Evolutionary conservation across 1,284 basidiomycete species (phyloP).

Genomic region (Sphaerobolus stellatus): DNA sequence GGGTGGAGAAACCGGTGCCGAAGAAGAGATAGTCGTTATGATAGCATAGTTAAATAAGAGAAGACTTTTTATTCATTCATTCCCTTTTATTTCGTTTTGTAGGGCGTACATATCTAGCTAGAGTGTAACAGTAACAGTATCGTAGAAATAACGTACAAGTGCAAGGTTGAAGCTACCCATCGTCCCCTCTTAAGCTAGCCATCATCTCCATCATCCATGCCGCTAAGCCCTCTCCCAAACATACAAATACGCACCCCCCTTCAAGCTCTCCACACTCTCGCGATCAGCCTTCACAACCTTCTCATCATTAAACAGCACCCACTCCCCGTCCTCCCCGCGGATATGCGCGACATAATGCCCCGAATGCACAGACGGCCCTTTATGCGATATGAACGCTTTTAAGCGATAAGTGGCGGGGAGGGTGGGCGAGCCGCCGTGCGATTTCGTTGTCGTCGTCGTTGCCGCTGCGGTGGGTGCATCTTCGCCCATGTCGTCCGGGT

Average conservation of each 20-base stretch:
- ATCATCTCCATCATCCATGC: background rate
- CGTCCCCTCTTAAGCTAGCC: too few species aligned
- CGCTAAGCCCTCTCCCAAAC: constrained; percentile 68
- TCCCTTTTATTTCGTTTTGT: too few species aligned
- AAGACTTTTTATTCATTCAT: too few species aligned
- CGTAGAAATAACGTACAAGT: too few species aligned
- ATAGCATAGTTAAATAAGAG: too few species aligned
- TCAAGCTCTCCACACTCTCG: constrained; percentile 71
- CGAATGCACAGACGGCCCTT: constrained; percentile 91
- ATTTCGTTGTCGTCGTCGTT: constrained; percentile 17
- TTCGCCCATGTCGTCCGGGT: constrained; percentile 85
- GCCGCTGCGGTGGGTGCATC: constrained; percentile 25
- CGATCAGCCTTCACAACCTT: constrained; percentile 87
- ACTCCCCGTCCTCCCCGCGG: constrained; percentile 47
- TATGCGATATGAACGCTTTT: constrained; percentile 96
- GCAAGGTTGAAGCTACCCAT: too few species aligned
- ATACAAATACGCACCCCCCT: constrained; percentile 85
- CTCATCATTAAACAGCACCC: constrained; percentile 95
- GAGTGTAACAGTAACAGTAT: background rate
- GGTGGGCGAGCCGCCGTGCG: constrained; percentile 47
- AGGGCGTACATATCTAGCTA: background rate
- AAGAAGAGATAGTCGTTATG: constrained; percentile 7
- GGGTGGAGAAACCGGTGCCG: constrained; percentile 3
- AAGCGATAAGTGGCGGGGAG: constrained; percentile 80
- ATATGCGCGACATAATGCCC: constrained; percentile 94